Evolutionary conservation across 805 yeast genomes (phyloP), one percentile per base, ranked within the genome.

Genomic region (Cyberlindnera mrakii): DNA sequence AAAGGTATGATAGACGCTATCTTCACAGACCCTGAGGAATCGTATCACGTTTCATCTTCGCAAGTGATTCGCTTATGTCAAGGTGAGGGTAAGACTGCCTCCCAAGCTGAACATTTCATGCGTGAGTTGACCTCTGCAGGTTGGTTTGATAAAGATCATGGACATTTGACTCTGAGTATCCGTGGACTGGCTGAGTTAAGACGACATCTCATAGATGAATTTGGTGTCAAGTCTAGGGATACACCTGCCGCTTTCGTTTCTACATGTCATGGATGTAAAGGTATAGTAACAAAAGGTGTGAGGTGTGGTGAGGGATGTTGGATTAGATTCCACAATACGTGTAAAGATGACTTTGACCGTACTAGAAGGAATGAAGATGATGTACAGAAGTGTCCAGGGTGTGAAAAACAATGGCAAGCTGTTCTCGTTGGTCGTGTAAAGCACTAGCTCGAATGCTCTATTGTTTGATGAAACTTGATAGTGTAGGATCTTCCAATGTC

Each of bases 201-300:
- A 42, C 59, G 58, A 33, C 72, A 66, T 48, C 53, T 80, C 34
- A 48, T 66, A 3, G 72, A 70, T 25, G 62, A 71, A 20, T 75
- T 63, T 49, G 79, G 77, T 0, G 42, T 53, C 0, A 56, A 43
- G 40, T 39, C 54, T 1, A 36, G 48, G 3, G 63, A 54, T 4
- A 23, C 41, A 3, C 44, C 41, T 11, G 42, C 31, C 16, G 80
- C 77, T 2, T 62, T 67, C 16, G 52, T 77, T 10, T 41, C 48
- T 17, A 30, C 45, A 2, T 81, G 88, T 51, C 41, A 49, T 25
- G 78, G 74, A 14, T 81, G 87, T 57, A 59, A 63, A 23, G 75
- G 70, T 27, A 60, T 80, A 6, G 73, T 76, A 4, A 80, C 84
- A 0, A 45, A 70, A 30, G 88, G 88, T 1, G 49, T 62, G 5